Percentiles rank a stretch among this genome's conserved stretches.
These are phyloP conservation scores for Naganishia randhawae DNA, from an alignment of 768 basidiomycete genomes.

Conservation along the genomic window DNA sequence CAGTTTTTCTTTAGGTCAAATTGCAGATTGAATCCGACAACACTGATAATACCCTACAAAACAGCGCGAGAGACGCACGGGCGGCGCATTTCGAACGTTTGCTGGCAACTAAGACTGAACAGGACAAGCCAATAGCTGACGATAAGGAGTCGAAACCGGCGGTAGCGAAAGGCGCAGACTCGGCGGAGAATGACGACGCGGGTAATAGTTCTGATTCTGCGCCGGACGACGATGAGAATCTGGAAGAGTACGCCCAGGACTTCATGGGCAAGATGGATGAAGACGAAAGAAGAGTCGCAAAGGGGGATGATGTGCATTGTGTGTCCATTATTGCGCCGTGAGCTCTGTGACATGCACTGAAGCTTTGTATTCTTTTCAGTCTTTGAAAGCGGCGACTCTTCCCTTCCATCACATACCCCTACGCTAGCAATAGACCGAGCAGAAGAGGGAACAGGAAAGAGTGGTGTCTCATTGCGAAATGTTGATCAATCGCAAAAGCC, in stretches of 20 bases:
- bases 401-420: background rate
- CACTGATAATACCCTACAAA: background rate
- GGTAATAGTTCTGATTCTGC: background rate
- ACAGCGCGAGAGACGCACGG: slow-evolving; percentile 13
- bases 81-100: slow-evolving; percentile 19
- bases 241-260: slow-evolving; percentile 9
- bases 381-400: background rate
- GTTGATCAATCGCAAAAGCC: background rate
- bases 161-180: background rate
- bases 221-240: background rate
- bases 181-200: background rate
- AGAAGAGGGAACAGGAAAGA: background rate
- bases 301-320: slow-evolving; percentile 19
- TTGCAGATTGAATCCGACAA: too few relatives aligned
- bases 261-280: slow-evolving; percentile 16
- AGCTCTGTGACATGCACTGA: background rate
- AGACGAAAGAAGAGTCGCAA: slow-evolving; percentile 9
- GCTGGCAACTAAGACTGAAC: slow-evolving; percentile 8
- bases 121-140: background rate
- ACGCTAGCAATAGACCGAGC: too few relatives aligned
- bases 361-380: background rate
- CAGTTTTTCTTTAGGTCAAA: background rate
- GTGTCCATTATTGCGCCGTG: background rate
- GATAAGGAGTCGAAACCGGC: background rate
- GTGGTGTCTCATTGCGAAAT: background rate